Evolutionary conservation across 2,329 filamentous ascomycete genomes (phyloP), one percentile per base, ranked within the genome.

Genomic region (Didymella pomorum): DNA sequence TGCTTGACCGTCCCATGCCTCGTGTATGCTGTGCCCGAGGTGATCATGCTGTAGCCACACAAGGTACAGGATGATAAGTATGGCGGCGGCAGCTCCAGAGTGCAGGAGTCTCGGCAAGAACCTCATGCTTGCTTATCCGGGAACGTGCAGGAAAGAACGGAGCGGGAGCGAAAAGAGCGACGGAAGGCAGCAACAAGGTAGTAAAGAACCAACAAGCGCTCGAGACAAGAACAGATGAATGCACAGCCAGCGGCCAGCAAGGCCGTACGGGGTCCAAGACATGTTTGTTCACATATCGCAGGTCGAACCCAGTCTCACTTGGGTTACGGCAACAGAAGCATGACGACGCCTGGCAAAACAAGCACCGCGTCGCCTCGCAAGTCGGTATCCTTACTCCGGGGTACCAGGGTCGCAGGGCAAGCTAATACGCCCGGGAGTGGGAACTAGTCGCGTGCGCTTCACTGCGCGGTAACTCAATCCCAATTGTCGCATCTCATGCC

Each of bases 101-200:
- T 74, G 70, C 56, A 76, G 58, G 44, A 76, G 61, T 58, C 72
- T 66, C 14, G 69, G 71, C 25, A 74, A 41, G 52, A 73, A 71
- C 56, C 73, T 63, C 74, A 77, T 77, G 23, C 54, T 58, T 50
- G 46, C 54, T 54, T 50, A 48, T 28, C 20, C 29, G 8, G 31
- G 26, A 29, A 23, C 20, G 33, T 20, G 51, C 23, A 56, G 16
- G 25, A 44, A 50, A 42, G 35, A 18, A 48, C 42, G 35, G 20
- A 37, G 21, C 33, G 50, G 39, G 16, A 23, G 23, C 20, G 43
- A 37, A 44, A 20, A 39, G n/a, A 29, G 20, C 23, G 25, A 33
- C 41, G 29, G 28, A 46, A 51, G 21, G 47, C 44, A 48, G 49
- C 29, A 14, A 52, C 37, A 45, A 41, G 45, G 52, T 45, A 52